A percentile compares a stretch with the other conserved stretches of the same genome.
These are phyloP conservation scores for Ramaria sp. DNA, from an alignment of 768 basidiomycete species.

Conservation along the genomic window DNA sequence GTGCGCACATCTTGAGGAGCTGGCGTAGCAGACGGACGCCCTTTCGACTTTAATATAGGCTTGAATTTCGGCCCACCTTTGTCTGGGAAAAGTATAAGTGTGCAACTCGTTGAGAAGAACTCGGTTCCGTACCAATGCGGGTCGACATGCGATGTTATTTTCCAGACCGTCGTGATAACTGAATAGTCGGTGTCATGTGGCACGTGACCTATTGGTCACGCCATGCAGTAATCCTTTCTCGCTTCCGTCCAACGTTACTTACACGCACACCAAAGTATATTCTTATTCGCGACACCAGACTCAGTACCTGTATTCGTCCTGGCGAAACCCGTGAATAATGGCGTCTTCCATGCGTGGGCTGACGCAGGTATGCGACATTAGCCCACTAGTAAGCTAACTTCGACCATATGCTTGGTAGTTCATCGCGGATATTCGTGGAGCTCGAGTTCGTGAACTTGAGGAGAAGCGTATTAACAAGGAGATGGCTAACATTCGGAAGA, in stretches of 20 bases:
- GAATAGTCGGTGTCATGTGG: too few species aligned
- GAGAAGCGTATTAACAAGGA: conserved; percentile 99
- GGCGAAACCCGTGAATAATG: conserved; percentile 33
- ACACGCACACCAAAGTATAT: too few species aligned
- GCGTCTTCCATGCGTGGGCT: conserved; percentile 86
- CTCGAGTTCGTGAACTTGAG: conserved; percentile 90
- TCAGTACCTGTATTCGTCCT: not conserved
- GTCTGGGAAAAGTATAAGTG: not conserved
- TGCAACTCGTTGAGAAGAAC: too few species aligned
- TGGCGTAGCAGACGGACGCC: not conserved
- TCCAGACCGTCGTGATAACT: too few species aligned
- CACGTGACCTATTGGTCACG: too few species aligned
- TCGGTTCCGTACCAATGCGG: too few species aligned
- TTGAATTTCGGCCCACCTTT: conserved; percentile 8
- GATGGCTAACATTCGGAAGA: conserved; percentile 99
- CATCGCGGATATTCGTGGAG: conserved; percentile 97
- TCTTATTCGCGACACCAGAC: too few species aligned
- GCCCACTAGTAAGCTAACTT: not conserved
- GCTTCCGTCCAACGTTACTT: too few species aligned
- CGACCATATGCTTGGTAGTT: conserved; percentile 43
- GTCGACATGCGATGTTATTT: too few species aligned
- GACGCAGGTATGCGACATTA: conserved; percentile 56
- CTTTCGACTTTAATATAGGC: conserved; percentile 5
- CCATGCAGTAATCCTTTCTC: too few species aligned
- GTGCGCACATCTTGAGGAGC: not conserved